A percentile compares a stretch with the other conserved stretches of the same genome.
Conservation (phyloP, 441 rosid species). For the Euphorbia celastroides region DNA sequence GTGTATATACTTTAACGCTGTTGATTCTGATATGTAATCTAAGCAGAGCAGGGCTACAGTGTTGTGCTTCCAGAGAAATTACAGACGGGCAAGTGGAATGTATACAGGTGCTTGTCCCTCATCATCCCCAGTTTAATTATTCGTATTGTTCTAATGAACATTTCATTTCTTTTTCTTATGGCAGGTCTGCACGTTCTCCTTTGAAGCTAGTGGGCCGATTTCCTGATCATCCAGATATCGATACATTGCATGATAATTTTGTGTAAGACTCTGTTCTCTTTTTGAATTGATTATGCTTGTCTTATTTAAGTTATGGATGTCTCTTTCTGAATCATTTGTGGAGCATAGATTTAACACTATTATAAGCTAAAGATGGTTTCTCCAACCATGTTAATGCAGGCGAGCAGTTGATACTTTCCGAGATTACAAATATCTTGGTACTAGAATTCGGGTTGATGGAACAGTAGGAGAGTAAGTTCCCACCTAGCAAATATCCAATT, state of each 20-base stretch:
- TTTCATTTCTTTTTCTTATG: neutral
- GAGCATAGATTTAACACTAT: neutral
- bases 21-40: no score
- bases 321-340: constrained; percentile 6
- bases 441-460: constrained; percentile 84
- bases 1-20: constrained; percentile 7
- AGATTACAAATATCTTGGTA: constrained; percentile 88
- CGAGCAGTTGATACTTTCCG: constrained; percentile 65
- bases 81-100: constrained; percentile 90
- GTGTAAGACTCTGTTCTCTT: constrained; percentile 46
- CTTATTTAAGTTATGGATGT: neutral
- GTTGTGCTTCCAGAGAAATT: constrained; percentile 94
- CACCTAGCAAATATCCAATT: constrained; percentile 9
- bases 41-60: constrained; percentile 90
- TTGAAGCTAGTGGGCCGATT: constrained; percentile 74
- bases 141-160: constrained; percentile 6
- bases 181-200: constrained; percentile 79
- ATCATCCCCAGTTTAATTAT: constrained; percentile 6
- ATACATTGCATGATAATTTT: constrained; percentile 92
- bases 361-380: constrained; percentile 14
- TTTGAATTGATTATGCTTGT: constrained; percentile 5
- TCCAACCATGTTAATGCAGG: constrained; percentile 36
- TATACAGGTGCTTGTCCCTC: constrained; percentile 56
- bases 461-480: constrained; percentile 91
- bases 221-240: constrained; percentile 82